Base-by-base conservation (phyloP, 1,139 yeast genomes). In the Yamadazyma trypodendri region DNA sequence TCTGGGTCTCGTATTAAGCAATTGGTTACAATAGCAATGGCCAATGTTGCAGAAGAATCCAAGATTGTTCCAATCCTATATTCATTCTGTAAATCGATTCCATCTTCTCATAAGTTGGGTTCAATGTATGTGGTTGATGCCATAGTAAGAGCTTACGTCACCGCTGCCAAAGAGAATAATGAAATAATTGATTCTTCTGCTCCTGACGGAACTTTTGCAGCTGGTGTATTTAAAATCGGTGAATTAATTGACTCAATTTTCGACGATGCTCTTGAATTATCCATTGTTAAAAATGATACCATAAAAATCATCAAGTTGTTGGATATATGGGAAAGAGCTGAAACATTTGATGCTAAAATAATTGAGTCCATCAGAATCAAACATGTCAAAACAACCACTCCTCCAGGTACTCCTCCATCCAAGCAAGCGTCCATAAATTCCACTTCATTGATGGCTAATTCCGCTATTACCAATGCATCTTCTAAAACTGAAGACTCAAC, bases 1-100 rank as follows among this genome's bases (percentile, higher is more conserved):
- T 89, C 97, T 24, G 97, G 97, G 30, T 81, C 96, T 42, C 89
- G 96, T 66, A 92, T 92, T 60, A 86, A 87, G 60, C 83, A 81
- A 55, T 71, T 89, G 55, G 85, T 92, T 34, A 86, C 85, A 40
- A 61, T 85, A 43, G 95, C 96, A 35, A 72, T 83, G 44, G 77
- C 76, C 50, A 79, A 89, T 60, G 84, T 60, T 38, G 52, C 57
- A 53, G 64, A 68, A 32, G 88, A 82, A 56, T 72, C 83, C 17
- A 72, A 72, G 42, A 60, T 86, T 40, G 73, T 83, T 39, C 74
- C 80, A 41, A 70, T 72, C 44, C 71, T 84, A 48, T 77, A 75
- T 58, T 69, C 84, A 40, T 82, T 84, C 61, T 78, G 92, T 65
- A 84, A 79, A 61, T 77, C 79, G 42, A 77, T 87, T 28, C 88